Conservation (phyloP, 2,329 filamentous ascomycete species). For the Fusarium staphyleae region DNA sequence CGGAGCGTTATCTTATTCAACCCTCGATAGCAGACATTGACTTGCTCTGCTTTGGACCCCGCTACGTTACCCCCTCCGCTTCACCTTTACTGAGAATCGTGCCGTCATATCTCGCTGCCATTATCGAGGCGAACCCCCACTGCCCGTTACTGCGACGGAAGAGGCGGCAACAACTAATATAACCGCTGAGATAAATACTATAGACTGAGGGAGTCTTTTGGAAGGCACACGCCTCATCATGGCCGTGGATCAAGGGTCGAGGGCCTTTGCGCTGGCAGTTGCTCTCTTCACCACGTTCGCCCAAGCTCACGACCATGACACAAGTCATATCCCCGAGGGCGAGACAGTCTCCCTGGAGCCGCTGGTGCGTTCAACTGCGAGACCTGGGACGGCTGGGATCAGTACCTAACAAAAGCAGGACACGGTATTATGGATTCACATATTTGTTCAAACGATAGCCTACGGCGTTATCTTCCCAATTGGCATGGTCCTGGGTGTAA, state of each 20-base stretch:
- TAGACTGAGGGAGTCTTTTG: background rate
- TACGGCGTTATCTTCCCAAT: slow-evolving; percentile 93
- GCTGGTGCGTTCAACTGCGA: slow-evolving; percentile 60
- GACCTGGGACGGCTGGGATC: background rate
- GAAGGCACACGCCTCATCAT: slow-evolving; percentile 26
- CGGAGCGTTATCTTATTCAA: slow-evolving; percentile 8
- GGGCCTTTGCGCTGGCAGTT: slow-evolving; percentile 32
- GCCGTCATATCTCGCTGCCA: slow-evolving; percentile 12
- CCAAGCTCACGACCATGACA: slow-evolving; percentile 56
- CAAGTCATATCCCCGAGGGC: slow-evolving; percentile 70
- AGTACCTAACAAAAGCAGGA: slow-evolving; percentile 62
- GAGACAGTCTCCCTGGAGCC: slow-evolving; percentile 74
- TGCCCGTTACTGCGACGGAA: slow-evolving; percentile 4
- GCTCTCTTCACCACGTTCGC: slow-evolving; percentile 37
- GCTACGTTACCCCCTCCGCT: slow-evolving; percentile 22
- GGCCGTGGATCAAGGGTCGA: slow-evolving; percentile 22
- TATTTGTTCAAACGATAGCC: slow-evolving; percentile 82
- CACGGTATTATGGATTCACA: slow-evolving; percentile 90
- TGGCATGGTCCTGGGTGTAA: slow-evolving; percentile 93
- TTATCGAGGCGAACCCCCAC: slow-evolving; percentile 31
- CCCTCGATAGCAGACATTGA: slow-evolving; percentile 26
- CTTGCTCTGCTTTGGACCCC: slow-evolving; percentile 28
- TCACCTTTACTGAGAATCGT: slow-evolving; percentile 1
- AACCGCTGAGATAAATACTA: background rate
- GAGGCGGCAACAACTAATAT: background rate